A percentile compares a stretch with the other conserved stretches of the same genome.
These are phyloP conservation scores for Fonsecaea erecta DNA, from an alignment of 2,329 filamentous ascomycete genomes.

Conservation along the genomic window DNA sequence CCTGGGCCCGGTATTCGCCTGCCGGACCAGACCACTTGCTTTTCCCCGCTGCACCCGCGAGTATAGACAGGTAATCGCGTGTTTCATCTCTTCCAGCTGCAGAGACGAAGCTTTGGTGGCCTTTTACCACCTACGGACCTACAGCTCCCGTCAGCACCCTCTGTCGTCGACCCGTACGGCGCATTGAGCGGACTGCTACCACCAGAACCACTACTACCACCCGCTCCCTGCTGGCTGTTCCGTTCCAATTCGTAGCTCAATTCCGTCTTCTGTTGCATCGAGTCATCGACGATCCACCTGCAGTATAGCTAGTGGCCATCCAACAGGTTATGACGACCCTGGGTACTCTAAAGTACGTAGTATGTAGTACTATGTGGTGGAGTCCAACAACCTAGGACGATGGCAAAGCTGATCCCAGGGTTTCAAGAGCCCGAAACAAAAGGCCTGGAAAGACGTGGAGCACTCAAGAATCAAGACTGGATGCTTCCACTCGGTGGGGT, in stretches of 20 bases:
- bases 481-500: not conserved
- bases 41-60: conserved; percentile 27
- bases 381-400: not conserved
- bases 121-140: not conserved
- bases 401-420: not conserved
- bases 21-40: conserved; percentile 19
- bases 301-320: not conserved
- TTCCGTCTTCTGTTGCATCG: conserved; percentile 24
- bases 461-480: not conserved
- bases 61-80: conserved; percentile 20
- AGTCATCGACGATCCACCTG: conserved; percentile 20
- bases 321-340: conserved; percentile 1
- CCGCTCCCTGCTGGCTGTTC: not conserved
- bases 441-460: conserved; percentile 9
- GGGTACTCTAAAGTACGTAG: not conserved
- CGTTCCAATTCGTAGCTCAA: not conserved
- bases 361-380: not conserved
- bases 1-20: conserved; percentile 17
- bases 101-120: not conserved
- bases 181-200: not conserved
- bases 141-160: not conserved
- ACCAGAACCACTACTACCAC: not conserved
- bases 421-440: conserved; percentile 10
- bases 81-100: conserved; percentile 28
- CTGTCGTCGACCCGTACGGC: not conserved